Conservation (phyloP, 176 grass and related monocot genomes). For the Aegilops umbellulata region DNA sequence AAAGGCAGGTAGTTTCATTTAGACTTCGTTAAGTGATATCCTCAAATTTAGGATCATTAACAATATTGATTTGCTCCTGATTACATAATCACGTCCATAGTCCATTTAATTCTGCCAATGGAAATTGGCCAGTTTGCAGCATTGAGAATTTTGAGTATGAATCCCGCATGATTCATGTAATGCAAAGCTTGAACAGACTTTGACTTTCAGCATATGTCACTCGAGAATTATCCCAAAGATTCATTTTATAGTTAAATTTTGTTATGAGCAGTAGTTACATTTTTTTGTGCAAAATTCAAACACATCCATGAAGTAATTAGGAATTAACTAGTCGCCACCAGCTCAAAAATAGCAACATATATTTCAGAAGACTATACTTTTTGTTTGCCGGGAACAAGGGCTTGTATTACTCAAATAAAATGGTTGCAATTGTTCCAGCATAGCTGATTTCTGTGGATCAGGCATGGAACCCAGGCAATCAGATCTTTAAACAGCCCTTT, state of each 20-base stretch:
- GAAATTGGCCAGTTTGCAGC: not conserved
- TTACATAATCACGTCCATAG: not conserved
- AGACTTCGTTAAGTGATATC: not conserved
- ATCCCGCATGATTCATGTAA: not conserved
- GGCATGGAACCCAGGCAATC: not conserved
- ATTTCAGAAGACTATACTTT: not conserved
- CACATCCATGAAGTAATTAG: not conserved
- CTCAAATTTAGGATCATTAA: not conserved
- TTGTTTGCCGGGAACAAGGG: not conserved
- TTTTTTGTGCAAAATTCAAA: not conserved
- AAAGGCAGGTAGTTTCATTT: slow-evolving; percentile 13
- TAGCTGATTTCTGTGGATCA: slow-evolving; percentile 1
- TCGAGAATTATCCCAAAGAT: not conserved
- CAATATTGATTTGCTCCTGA: not conserved
- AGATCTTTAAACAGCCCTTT: not conserved
- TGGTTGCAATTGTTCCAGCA: not conserved
- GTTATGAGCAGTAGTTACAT: not conserved
- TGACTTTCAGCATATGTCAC: not conserved
- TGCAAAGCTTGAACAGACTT: not conserved
- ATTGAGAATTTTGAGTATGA: not conserved
- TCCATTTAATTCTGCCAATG: not conserved
- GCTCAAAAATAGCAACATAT: slow-evolving; percentile 8
- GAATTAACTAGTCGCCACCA: not conserved
- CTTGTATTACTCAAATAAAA: not conserved
- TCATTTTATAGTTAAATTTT: not conserved